These are phyloP conservation scores for Backusella luteola DNA, from an alignment of 192 early-diverging fungal species.

Conservation along the genomic window DNA sequence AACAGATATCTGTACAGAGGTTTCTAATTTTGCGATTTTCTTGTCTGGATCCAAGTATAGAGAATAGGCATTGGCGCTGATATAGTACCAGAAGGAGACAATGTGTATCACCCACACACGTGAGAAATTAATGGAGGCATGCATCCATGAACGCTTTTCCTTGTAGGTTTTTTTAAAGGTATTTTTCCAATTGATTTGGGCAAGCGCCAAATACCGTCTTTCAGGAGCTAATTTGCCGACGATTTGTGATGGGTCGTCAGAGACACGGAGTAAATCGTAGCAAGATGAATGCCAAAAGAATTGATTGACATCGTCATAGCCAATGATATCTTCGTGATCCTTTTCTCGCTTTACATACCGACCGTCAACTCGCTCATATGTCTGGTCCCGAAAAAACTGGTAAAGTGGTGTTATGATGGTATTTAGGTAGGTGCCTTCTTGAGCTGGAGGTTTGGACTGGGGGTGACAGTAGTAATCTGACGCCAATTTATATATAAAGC, in stretches of 20 bases:
- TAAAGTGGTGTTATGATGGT: slow-evolving; percentile 72
- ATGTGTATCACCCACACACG: slow-evolving; percentile 87
- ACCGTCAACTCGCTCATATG: slow-evolving; percentile 67
- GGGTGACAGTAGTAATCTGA: slow-evolving; percentile 55
- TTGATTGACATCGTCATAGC: slow-evolving; percentile 86
- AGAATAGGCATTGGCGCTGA: slow-evolving; percentile 66
- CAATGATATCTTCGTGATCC: slow-evolving; percentile 73
- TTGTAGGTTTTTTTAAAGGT: slow-evolving; percentile 81
- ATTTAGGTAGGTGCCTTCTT: slow-evolving; percentile 70
- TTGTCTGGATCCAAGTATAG: slow-evolving; percentile 51
- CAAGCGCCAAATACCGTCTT: slow-evolving; percentile 62
- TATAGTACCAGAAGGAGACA: slow-evolving; percentile 77
- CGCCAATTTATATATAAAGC: slow-evolving; percentile 78
- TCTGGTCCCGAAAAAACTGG: slow-evolving; percentile 70
- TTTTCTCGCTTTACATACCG: slow-evolving; percentile 73
- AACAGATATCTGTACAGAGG: slow-evolving; percentile 59
- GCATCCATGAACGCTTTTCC: slow-evolving; percentile 81
- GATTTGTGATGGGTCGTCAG: slow-evolving; percentile 1
- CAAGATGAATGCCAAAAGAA: slow-evolving; percentile 75
- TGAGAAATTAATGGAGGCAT: slow-evolving; percentile 80
- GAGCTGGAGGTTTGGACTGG: slow-evolving; percentile 48
- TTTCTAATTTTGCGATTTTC: slow-evolving; percentile 38
- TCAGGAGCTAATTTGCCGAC: slow-evolving; percentile 59
- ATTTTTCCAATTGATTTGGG: slow-evolving; percentile 66
- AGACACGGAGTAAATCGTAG: slow-evolving; percentile 15